Conservation (phyloP, 2,329 filamentous ascomycete species). For the Paraphoma chrysanthemicola region DNA sequence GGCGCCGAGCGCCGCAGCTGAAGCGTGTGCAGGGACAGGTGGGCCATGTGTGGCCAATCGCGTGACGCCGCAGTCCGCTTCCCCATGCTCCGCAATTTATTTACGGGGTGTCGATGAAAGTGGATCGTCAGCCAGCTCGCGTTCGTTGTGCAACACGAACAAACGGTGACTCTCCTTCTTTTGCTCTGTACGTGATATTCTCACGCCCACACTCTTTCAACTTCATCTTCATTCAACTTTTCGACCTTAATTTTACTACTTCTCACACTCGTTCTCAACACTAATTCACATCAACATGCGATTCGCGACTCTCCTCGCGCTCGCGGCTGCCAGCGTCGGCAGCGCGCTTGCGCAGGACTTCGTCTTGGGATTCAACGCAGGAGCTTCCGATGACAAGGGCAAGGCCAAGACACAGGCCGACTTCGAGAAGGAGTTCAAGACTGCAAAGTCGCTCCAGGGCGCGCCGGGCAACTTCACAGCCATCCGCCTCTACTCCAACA, state of each 20-base stretch:
- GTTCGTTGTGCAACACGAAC: background rate
- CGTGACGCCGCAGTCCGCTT: background rate
- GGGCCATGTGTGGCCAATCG: constrained; percentile 1
- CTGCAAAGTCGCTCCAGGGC: constrained; percentile 67
- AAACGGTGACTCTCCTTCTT: background rate
- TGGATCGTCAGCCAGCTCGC: background rate
- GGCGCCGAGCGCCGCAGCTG: background rate
- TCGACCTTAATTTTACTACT: constrained; percentile 2
- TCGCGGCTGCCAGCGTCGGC: constrained; percentile 30
- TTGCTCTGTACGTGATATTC: background rate
- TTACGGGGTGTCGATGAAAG: constrained; percentile 1
- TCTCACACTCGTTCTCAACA: constrained; percentile 19
- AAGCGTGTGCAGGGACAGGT: background rate
- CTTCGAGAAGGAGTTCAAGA: constrained; percentile 73
- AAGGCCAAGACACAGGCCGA: constrained; percentile 65
- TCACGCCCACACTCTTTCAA: constrained; percentile 1
- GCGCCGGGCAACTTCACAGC: constrained; percentile 70
- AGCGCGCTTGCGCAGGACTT: constrained; percentile 29
- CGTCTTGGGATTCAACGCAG: constrained; percentile 44
- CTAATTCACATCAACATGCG: constrained; percentile 22
- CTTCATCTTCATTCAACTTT: background rate
- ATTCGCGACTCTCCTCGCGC: constrained; percentile 25
- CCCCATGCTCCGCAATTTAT: constrained; percentile 4
- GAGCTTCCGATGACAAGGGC: constrained; percentile 36
- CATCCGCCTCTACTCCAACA: constrained; percentile 75